Evolutionary conservation across 2,329 filamentous ascomycete species (phyloP).

Genomic region (Phyllosticta paracitricarpa): DNA sequence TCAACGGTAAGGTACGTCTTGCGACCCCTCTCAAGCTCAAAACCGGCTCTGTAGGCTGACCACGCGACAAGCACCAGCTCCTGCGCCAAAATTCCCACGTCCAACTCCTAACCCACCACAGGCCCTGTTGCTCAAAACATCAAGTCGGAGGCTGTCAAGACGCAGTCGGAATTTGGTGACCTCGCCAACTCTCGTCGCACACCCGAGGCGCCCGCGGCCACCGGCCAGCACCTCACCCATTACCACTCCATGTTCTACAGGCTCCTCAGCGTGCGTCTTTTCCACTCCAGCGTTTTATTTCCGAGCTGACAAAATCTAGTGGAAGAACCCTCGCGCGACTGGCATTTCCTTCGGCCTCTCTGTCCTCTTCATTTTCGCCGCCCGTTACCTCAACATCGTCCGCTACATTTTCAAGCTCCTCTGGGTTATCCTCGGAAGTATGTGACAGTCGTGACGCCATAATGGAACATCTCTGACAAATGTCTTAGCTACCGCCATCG

Average conservation of each 20-base stretch:
- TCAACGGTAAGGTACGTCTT: conserved; percentile 34
- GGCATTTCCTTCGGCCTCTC: conserved; percentile 48
- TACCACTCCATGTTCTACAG: conserved; percentile 60
- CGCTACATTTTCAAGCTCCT: conserved; percentile 52
- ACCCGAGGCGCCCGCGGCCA: conserved; percentile 45
- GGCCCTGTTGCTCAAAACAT: conserved; percentile 48
- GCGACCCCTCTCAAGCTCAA: not conserved
- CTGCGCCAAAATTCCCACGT: conserved; percentile 6
- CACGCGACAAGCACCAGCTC: conserved; percentile 6
- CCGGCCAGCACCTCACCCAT: conserved; percentile 53
- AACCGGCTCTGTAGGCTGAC: not conserved
- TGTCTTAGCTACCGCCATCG: conserved; percentile 42
- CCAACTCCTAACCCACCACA: conserved; percentile 17
- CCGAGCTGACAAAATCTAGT: conserved; percentile 30
- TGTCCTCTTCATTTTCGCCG: conserved; percentile 51
- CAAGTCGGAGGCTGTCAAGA: conserved; percentile 46
- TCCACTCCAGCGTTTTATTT: not conserved
- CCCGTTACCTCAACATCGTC: conserved; percentile 52
- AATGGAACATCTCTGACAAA: conserved; percentile 16
- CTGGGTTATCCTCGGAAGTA: conserved; percentile 50
- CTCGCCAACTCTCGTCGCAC: conserved; percentile 45
- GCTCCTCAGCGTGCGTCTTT: conserved; percentile 45
- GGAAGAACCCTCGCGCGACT: conserved; percentile 57
- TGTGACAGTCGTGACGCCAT: conserved; percentile 18
- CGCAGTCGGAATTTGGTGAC: conserved; percentile 48